A percentile compares a stretch with the other conserved stretches of the same genome.
These are phyloP conservation scores for Phaeolepiota aurea DNA, from an alignment of 768 basidiomycete genomes.

Conservation along the genomic window DNA sequence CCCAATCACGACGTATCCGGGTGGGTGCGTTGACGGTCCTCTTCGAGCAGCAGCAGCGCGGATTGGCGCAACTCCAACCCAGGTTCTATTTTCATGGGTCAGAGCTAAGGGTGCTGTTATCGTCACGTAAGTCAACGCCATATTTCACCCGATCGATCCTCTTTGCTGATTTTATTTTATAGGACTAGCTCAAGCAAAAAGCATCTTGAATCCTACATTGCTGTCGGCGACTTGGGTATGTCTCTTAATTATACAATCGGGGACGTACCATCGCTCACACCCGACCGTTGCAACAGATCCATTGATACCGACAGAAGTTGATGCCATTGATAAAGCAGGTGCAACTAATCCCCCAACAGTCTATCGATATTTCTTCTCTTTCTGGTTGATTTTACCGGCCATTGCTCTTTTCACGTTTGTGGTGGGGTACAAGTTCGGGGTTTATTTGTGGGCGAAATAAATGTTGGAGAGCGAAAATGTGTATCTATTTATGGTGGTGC, in stretches of 20 bases:
- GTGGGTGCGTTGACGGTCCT: constrained; percentile 56
- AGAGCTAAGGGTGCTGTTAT: constrained; percentile 57
- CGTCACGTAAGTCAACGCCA: constrained; percentile 43
- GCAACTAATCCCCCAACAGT: constrained; percentile 45
- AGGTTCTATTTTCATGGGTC: constrained; percentile 66
- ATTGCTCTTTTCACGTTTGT: too few relatives aligned
- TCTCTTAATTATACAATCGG: background rate
- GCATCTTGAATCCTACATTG: constrained; percentile 62
- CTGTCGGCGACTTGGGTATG: constrained; percentile 44
- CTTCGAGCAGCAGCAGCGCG: constrained; percentile 44
- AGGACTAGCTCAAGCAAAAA: constrained; percentile 56
- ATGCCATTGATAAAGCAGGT: constrained; percentile 57
- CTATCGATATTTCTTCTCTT: too few relatives aligned
- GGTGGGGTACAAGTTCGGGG: too few relatives aligned
- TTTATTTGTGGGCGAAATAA: too few relatives aligned
- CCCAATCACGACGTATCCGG: constrained; percentile 50
- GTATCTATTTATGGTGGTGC: too few relatives aligned
- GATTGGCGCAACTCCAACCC: constrained; percentile 47
- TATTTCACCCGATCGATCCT: background rate
- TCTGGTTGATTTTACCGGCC: too few relatives aligned
- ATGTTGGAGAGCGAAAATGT: too few relatives aligned
- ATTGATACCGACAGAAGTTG: constrained; percentile 49
- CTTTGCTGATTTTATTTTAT: background rate
- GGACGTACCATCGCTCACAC: background rate
- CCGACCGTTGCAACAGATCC: constrained; percentile 23